Evolutionary conservation across 257 asterid species (phyloP), one percentile per base, ranked within the genome.

Genomic region (Pogostemon cablin): DNA sequence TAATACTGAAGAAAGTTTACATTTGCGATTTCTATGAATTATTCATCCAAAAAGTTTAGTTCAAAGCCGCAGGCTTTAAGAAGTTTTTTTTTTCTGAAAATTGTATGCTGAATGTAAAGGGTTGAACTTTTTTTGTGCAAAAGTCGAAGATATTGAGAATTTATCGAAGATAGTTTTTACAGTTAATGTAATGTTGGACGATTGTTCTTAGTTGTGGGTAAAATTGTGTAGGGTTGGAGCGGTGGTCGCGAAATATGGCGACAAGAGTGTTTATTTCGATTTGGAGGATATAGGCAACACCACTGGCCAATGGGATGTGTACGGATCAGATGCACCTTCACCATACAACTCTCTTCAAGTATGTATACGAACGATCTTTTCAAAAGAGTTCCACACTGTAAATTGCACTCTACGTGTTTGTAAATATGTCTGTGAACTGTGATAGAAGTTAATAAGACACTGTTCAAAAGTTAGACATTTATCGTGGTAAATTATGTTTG

Each of bases 221-320:
- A n/a, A 25, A 47, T 64, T 53, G 48, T 74, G 64, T 57, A 89
- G 93, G 88, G 81, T 78, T 71, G 86, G 91, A 60, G 83, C 89
- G 4, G 90, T 91, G 78, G 95, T 91, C 1, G 95, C 97, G 2
- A 91, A 91, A 80, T 89, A 89, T 46, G 97, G 96, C 62, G 97
- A 91, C 78, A 91, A 87, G 75, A 86, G 90, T 78, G 90, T 87
- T 34, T 89, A 89, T 87, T 91, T 91, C 79, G 97, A 91, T 82
- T 78, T 91, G 88, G 96, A 91, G 75, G 95, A 91, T 72, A 76
- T 89, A 67, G 91, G 88, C 70, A 87, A 87, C 85, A 89, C 96
- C 55, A 91, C 97, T 34, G 96, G 93, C 32, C 93, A 89, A 67
- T 91, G 97, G 97, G 95, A 91, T 77, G 73, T 91, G 83, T 91